A percentile compares a stretch with the other conserved stretches of the same genome.
These are phyloP conservation scores for Tricholoma sp. DNA, from an alignment of 768 basidiomycete genomes.

Conservation along the genomic window DNA sequence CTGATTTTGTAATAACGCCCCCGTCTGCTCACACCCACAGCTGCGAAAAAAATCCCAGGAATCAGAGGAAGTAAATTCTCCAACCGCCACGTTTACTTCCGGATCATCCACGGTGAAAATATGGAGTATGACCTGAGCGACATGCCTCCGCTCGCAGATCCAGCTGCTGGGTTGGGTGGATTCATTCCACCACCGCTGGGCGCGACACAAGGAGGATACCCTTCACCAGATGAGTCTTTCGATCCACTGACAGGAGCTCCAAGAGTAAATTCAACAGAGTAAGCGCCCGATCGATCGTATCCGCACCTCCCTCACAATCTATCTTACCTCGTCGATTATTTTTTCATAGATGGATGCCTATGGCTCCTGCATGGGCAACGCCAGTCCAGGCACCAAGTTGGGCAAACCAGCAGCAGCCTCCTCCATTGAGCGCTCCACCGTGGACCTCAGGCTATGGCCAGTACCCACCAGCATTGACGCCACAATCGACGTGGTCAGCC, in stretches of 20 bases:
- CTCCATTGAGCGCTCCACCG: constrained; percentile 8
- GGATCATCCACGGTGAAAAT: neutral
- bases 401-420: neutral
- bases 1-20: neutral
- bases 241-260: constrained; percentile 13
- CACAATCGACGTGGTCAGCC: constrained; percentile 14
- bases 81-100: neutral
- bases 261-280: neutral
- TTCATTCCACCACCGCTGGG: constrained; percentile 31
- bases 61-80: neutral
- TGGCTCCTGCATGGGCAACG: neutral
- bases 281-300: constrained; percentile 7
- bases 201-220: constrained; percentile 26
- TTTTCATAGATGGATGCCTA: neutral
- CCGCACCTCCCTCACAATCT: neutral
- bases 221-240: constrained; percentile 4
- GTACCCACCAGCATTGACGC: constrained; percentile 10
- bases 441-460: constrained; percentile 14
- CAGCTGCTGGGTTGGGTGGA: constrained; percentile 2
- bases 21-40: neutral
- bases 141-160: constrained; percentile 21
- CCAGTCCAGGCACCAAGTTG: neutral
- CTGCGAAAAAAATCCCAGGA: neutral
- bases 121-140: constrained; percentile 18
- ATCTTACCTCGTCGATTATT: neutral